These are phyloP conservation scores for Biscogniauxia marginata DNA, from an alignment of 2,329 filamentous ascomycete species.

Conservation along the genomic window DNA sequence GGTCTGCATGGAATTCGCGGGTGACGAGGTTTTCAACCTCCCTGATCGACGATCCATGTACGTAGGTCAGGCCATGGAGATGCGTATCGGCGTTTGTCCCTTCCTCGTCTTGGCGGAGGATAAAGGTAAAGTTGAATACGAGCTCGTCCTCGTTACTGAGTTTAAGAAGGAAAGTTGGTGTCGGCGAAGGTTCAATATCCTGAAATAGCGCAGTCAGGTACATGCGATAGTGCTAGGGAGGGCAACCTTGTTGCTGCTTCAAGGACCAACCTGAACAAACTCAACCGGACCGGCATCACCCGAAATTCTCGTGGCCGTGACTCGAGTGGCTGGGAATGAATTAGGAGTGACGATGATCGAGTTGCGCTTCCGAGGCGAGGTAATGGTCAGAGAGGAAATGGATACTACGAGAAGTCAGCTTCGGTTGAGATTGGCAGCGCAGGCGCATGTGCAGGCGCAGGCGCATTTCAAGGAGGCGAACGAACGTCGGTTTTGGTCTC, in stretches of 20 bases:
- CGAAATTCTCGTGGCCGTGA: slow-evolving; percentile 67
- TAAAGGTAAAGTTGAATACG: slow-evolving; percentile 88
- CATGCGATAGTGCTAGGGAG: slow-evolving; percentile 6
- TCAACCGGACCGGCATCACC: slow-evolving; percentile 78
- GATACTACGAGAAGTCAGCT: slow-evolving; percentile 61
- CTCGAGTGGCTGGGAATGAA: slow-evolving; percentile 78
- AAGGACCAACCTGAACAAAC: slow-evolving; percentile 76
- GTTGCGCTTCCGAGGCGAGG: slow-evolving; percentile 77
- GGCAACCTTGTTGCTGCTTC: slow-evolving; percentile 10
- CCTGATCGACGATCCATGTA: slow-evolving; percentile 79
- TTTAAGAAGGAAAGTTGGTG: slow-evolving; percentile 79
- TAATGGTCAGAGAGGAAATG: slow-evolving; percentile 79
- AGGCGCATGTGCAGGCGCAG: slow-evolving; percentile 12
- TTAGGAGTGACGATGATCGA: slow-evolving; percentile 81
- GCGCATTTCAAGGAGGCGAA: slow-evolving; percentile 28
- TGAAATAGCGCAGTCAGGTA: slow-evolving; percentile 38
- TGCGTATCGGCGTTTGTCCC: slow-evolving; percentile 63
- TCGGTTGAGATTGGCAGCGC: neutral
- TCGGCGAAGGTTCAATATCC: slow-evolving; percentile 69
- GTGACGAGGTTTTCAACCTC: slow-evolving; percentile 94
- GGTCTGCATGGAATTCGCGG: slow-evolving; percentile 93
- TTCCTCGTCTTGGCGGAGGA: slow-evolving; percentile 62
- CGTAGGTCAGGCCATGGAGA: slow-evolving; percentile 87
- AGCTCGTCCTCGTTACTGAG: slow-evolving; percentile 90
- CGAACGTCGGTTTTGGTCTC: slow-evolving; percentile 90